Base-by-base conservation (phyloP, 2,329 filamentous ascomycete genomes). In the Aspergillus caelatus region DNA sequence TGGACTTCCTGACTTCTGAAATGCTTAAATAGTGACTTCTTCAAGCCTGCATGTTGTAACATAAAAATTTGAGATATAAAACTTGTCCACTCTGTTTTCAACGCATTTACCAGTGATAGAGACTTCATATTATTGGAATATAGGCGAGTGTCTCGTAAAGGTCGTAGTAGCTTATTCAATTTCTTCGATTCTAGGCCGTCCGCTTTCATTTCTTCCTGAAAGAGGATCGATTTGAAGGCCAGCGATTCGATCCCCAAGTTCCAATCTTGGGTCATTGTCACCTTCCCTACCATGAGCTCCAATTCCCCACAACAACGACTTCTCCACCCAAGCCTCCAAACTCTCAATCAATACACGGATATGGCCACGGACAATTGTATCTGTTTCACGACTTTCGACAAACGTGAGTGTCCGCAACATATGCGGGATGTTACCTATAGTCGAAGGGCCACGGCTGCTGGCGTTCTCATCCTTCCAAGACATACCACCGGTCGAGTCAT, bases 321-420 rank as follows among this genome's bases (percentile, higher is more conserved):
- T 81, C 66, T 80, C 77, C 60, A 78, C 61, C 79, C 79, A 81
- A 12, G 76, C 75, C 67, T 81, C 78, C 39, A 81, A 62, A 57
- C 74, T 81, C 68, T 81, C 79, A 32, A 79, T 74, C 59, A 81
- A 61, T 28, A 71, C 72, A 2, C 76, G 75, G 19, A 80, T 66
- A 70, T 81, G 78, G 0, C 77, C 78, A 28, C 78, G 73, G 8
- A 79, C 77, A 64, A 80, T 75, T 3, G 53, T 61, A 61, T 81
- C 79, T 9, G 70, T 73, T 57, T 81, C 79, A 14, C 66, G 70
- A 32, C 70, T 73, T 60, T 81, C 79, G 7, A 79, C 77, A 50
- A 76, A 78, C 1, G 58, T 64, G 39, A 81, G 65, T 3, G 75
- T 74, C 26, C 73, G 75, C 26, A 80, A 61, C 62, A 80, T 80